phyloP scores from a whole-genome alignment of 441 rosid species.

The Bruguiera hainesii region DNA sequence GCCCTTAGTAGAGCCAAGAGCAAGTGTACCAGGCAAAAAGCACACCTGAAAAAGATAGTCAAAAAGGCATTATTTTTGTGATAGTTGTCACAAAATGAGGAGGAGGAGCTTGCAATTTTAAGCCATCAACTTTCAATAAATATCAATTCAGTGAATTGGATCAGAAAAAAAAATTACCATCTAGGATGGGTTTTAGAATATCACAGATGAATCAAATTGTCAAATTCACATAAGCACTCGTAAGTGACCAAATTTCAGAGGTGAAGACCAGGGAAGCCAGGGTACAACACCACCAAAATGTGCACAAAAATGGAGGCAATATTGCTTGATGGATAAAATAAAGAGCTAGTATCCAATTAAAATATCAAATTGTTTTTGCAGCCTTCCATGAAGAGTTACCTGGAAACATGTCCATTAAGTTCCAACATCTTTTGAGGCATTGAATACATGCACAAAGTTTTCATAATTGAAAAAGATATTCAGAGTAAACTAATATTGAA shows the following conservation, averaged over 20 bases:
- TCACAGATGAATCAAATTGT: constrained; percentile 3
- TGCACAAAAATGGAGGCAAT: not conserved
- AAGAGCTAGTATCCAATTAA: not conserved
- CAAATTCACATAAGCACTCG: not conserved
- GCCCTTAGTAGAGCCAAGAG: constrained; percentile 97
- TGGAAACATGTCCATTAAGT: no score
- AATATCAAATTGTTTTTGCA: no score
- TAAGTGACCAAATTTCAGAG: not conserved
- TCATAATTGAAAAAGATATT: no score
- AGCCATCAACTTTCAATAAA: not conserved
- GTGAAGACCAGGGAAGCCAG: constrained; percentile 1
- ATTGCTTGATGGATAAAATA: not conserved
- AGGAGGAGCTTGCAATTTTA: not conserved
- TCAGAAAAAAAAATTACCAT: not conserved
- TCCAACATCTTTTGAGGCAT: no score
- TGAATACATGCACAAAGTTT: no score
- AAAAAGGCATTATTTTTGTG: constrained; percentile 7
- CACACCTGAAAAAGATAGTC: constrained; percentile 59
- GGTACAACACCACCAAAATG: not conserved
- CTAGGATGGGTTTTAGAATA: not conserved
- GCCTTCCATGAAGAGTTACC: no score
- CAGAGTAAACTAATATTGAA: no score
- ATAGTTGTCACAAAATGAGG: no score
- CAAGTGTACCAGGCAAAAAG: constrained; percentile 92
- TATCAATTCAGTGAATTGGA: not conserved